Base-by-base conservation (phyloP, 2,329 filamentous ascomycete species). In the Xylaria multiplex region DNA sequence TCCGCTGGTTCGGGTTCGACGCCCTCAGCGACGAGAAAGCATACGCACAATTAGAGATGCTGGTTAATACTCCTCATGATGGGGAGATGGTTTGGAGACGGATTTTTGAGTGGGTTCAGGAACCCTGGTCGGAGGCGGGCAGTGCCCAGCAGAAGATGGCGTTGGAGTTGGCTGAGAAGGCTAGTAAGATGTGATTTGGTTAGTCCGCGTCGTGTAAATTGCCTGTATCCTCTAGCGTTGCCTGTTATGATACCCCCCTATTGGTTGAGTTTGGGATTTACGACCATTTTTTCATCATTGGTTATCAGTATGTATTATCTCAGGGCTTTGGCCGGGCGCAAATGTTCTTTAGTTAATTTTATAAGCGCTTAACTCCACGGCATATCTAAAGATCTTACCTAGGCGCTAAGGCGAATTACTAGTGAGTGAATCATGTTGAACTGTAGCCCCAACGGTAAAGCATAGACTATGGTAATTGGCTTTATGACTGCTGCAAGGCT, bases 71-170 rank as follows among this genome's bases (percentile, higher is more conserved):
- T 37, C 71, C 75, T 24, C 76, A 81, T 64, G 79, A 81, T 62
- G 79, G 80, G 6, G 65, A 74, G n/a, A 73, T 75, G 61, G 73
- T 81, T 8, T 81, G 79, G 80, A 67, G 65, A 49, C 75, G 79
- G 22, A 74, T 69, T 19, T 62, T 69, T 19, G 48, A 69, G n/a
- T 69, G 65, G 65, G 59, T 61, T 43, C 46, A 30, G 11, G 67
- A 69, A 37, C 42, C 67, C 19, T 22, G 3, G 14, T 27, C 56
- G 48, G 54, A 64, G 27, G 22, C 32, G 4, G 52, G 53, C 9
- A 24, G 13, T 35, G 9, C n/a, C n/a, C 30, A 60, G 37, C 45
- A 54, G 24, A 45, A 43, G 7, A 35, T n/a, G 19, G 19, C 43
- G 19, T 27, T 46, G 43, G 37, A 22, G 14, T 37, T 32, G 24